Base-by-base conservation (phyloP, 495 filamentous ascomycete genomes). In the Aspergillus bridgeri region DNA sequence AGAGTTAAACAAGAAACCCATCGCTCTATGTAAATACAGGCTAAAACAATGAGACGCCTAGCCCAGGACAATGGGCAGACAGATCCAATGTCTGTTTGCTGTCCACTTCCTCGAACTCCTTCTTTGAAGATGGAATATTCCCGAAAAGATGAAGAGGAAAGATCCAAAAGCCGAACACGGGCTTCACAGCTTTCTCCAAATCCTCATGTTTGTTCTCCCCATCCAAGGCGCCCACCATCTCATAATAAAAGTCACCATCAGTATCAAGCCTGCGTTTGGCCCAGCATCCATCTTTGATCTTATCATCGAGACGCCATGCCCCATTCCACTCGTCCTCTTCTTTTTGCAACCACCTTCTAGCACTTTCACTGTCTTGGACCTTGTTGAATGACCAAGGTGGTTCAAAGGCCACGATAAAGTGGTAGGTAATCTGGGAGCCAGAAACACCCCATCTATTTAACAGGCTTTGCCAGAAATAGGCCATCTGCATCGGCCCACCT, bases 161-260 rank as follows among this genome's bases (percentile, higher is more conserved):
- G n/a, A 56, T 15, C 53, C 53, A 56, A 45, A 56, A 56, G 18
- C 53, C 53, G 15, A 56, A 56, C 7, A 42, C 53, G 3, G 53
- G 53, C 25, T 49, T 48, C 11, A 56, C 53, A 15, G 44, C 53
- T 13, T 42, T 56, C 24, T 56, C 53, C 18, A 56, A 11, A 42
- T 56, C 53, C 45, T 56, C 53, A 49, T 56, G 4, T 21, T 19
- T 17, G 6, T 56, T 48, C 27, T 56, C 48, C 8, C 13, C 24
- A 42, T 48, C 17, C 4, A 46, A 19, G 8, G 44, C 25, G 13
- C 53, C 53, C 18, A 48, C 45, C 24, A 18, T 44, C 24, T 38
- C 33, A 38, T 15, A 38, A 38, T 38, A 38, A 38, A 15, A 15
- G 13, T 38, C 33, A 38, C 33, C 5, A 1, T 15, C 9, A 38